Evolutionary conservation across 352 stramenopile genomes (phyloP).

Genomic region (Globisporangium polare): DNA sequence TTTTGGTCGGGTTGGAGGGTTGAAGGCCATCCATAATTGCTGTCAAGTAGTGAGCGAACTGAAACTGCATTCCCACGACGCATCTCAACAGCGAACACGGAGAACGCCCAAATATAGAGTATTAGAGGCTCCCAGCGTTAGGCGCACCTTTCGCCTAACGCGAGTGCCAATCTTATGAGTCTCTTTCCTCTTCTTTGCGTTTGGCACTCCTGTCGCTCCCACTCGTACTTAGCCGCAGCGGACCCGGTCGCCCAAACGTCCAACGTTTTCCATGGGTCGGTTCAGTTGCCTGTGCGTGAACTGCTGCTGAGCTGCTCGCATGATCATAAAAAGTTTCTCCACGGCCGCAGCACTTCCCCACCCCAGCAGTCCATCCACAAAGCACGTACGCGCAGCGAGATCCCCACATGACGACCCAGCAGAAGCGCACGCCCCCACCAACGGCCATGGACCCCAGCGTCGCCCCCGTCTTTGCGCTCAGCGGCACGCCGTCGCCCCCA

Average conservation of each 20-base stretch:
- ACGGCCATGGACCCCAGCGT: not conserved
- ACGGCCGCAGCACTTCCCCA: not conserved
- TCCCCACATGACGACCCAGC: not conserved
- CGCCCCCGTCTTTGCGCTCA: not conserved
- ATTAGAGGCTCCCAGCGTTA: too few species aligned
- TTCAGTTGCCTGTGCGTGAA: too few species aligned
- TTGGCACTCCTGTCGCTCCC: not conserved
- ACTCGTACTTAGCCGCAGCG: conserved; percentile 1
- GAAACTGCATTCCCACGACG: too few species aligned
- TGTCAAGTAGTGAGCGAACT: too few species aligned
- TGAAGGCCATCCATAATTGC: too few species aligned
- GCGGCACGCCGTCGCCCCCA: not conserved
- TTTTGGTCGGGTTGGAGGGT: too few species aligned
- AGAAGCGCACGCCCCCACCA: not conserved
- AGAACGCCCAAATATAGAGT: too few species aligned
- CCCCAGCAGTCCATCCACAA: too few species aligned
- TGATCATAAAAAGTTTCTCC: conserved; percentile 11
- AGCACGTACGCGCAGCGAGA: conserved; percentile 10
- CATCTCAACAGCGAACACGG: too few species aligned
- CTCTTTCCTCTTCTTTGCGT: too few species aligned
- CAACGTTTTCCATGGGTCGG: too few species aligned
- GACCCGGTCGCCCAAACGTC: not conserved
- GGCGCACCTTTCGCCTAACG: too few species aligned
- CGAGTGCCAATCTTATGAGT: conserved; percentile 7
- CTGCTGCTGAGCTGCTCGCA: not conserved